Percentiles rank a stretch among this genome's conserved stretches.
phyloP scores from a whole-genome alignment of 345 rosid genomes.

The Tarenaya hassleriana region DNA sequence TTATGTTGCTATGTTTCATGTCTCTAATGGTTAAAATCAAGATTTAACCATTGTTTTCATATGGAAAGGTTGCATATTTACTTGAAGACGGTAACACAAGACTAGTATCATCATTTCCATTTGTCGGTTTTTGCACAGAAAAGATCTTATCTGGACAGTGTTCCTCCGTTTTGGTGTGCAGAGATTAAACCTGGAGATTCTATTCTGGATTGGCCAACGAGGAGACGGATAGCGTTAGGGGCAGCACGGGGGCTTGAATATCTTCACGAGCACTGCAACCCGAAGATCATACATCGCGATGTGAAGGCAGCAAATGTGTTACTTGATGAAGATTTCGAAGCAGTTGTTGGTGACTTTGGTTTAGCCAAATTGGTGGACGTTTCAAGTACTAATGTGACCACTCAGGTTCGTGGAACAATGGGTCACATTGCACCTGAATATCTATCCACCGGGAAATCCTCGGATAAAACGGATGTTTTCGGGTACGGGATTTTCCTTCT shows the following conservation, averaged over 20 bases:
- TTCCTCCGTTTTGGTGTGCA: conserved; percentile 26
- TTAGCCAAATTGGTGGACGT: conserved; percentile 94
- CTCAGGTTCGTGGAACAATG: conserved; percentile 99
- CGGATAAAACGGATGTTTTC: conserved; percentile 94
- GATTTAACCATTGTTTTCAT: no score
- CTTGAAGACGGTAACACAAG: no score
- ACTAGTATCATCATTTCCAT: no score
- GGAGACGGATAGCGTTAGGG: conserved; percentile 83
- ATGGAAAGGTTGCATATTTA: no score
- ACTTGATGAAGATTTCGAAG: conserved; percentile 90
- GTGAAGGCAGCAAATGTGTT: conserved; percentile 97
- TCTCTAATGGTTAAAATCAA: no score
- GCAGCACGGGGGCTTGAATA: conserved; percentile 96
- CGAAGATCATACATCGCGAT: conserved; percentile 93
- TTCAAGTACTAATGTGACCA: conserved; percentile 76
- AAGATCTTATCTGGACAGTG: no score
- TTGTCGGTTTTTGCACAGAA: no score
- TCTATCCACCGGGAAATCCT: conserved; percentile 92
- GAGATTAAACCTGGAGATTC: conserved; percentile 77
- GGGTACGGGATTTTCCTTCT: conserved; percentile 94
- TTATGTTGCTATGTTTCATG: no score
- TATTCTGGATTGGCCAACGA: conserved; percentile 70
- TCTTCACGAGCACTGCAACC: conserved; percentile 95
- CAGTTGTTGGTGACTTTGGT: conserved; percentile 97
- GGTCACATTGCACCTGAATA: conserved; percentile 99